Evolutionary conservation across 257 asterid species (phyloP).

Genomic region (Lycium barbarum): DNA sequence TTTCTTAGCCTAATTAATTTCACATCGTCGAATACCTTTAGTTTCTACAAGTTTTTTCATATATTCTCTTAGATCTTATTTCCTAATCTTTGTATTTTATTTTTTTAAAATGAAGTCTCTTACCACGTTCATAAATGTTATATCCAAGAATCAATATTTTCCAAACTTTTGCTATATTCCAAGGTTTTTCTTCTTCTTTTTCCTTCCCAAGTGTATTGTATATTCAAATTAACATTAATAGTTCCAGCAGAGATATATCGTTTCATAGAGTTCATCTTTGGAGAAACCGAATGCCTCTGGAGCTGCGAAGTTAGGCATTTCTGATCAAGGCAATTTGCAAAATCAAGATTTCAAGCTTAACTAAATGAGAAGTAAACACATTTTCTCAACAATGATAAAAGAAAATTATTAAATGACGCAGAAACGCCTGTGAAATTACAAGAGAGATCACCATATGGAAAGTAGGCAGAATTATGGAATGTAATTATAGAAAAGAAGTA

Average conservation of each 20-base stretch:
- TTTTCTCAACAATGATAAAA: too few species aligned
- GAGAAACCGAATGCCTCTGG: background rate
- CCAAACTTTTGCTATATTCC: background rate
- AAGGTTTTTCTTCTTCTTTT: background rate
- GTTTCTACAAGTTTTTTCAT: constrained; percentile 14
- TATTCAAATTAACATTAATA: background rate
- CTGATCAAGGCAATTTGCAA: background rate
- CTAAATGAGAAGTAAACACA: background rate
- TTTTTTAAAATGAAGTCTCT: background rate
- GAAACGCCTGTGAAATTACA: background rate
- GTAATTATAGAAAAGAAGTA: background rate
- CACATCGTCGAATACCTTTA: background rate
- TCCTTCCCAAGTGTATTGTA: background rate
- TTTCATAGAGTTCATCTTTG: background rate
- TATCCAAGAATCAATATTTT: background rate
- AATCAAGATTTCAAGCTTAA: too few species aligned
- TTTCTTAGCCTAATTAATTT: constrained; percentile 20
- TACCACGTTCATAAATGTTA: background rate
- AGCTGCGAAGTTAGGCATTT: background rate
- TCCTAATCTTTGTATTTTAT: background rate
- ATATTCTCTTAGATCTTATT: background rate
- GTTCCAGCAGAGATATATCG: background rate
- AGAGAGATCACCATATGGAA: background rate
- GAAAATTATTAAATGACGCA: background rate
- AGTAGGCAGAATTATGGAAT: too few species aligned